Conservation (phyloP, 1,139 yeast genomes). For the Candida frijolesensis region DNA sequence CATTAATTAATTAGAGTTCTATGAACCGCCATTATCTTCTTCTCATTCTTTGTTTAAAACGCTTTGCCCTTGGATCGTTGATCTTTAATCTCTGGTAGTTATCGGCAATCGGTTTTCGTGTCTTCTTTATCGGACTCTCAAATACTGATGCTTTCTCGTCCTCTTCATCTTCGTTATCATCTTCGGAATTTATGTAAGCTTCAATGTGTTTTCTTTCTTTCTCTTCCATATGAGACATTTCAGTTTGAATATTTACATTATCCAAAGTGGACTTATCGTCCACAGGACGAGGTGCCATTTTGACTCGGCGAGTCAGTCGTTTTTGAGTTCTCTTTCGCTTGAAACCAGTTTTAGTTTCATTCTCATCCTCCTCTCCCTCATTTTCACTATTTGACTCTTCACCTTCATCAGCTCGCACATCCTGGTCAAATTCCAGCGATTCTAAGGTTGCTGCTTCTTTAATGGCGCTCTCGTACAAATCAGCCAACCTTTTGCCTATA, state of each 20-base stretch:
- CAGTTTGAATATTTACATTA: constrained; percentile 43
- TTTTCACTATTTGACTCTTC: constrained; percentile 9
- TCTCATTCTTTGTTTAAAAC: constrained; percentile 20
- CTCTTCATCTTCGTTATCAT: constrained; percentile 26
- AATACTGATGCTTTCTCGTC: constrained; percentile 14
- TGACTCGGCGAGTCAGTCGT: constrained; percentile 64
- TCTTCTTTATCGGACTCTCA: constrained; percentile 16
- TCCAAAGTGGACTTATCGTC: constrained; percentile 27
- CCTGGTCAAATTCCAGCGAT: constrained; percentile 20
- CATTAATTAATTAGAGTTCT: constrained; percentile 12
- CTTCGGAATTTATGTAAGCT: constrained; percentile 25
- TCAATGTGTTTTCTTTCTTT: constrained; percentile 22
- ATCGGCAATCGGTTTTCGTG: constrained; percentile 37
- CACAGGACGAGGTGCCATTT: constrained; percentile 47
- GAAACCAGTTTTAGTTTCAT: constrained; percentile 21
- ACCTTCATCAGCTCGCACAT: constrained; percentile 18
- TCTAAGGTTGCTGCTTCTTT: constrained; percentile 14
- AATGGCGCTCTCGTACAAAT: constrained; percentile 40
- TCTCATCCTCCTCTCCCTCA: constrained; percentile 14
- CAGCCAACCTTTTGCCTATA: constrained; percentile 36
- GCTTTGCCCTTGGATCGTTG: constrained; percentile 28
- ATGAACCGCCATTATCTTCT: constrained; percentile 7
- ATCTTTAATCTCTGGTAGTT: constrained; percentile 48
- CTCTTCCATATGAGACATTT: constrained; percentile 33
- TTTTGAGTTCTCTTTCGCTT: constrained; percentile 51